These are phyloP conservation scores for Sclerospora graminicola DNA, from an alignment of 352 stramenopile species.

Conservation along the genomic window DNA sequence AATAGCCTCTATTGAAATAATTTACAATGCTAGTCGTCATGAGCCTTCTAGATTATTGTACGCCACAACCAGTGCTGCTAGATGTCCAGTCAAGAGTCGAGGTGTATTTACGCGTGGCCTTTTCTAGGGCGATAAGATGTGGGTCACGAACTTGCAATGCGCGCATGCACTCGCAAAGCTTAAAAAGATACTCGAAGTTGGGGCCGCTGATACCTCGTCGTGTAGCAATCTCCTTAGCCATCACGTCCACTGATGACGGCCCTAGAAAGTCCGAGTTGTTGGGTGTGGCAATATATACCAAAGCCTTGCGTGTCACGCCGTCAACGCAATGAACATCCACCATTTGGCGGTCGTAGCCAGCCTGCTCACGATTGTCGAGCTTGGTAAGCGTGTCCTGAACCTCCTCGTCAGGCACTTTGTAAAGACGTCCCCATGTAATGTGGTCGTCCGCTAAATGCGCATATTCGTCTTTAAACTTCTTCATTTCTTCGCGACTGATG, in stretches of 20 bases:
- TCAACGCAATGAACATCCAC: slow-evolving; percentile 75
- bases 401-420: slow-evolving; percentile 74
- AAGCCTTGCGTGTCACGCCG: slow-evolving; percentile 43
- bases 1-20: slow-evolving; percentile 34
- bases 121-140: slow-evolving; percentile 65
- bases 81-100: slow-evolving; percentile 32
- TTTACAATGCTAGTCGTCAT: slow-evolving; percentile 19
- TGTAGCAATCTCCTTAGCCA: slow-evolving; percentile 74
- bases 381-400: slow-evolving; percentile 64
- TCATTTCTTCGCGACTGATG: slow-evolving; percentile 69
- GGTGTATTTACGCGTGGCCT: slow-evolving; percentile 50
- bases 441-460: slow-evolving; percentile 47
- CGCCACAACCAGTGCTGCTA: slow-evolving; percentile 27
- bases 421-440: slow-evolving; percentile 81
- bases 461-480: slow-evolving; percentile 60
- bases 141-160: slow-evolving; percentile 59
- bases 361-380: slow-evolving; percentile 79
- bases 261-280: slow-evolving; percentile 81
- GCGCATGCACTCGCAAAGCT: slow-evolving; percentile 74
- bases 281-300: slow-evolving; percentile 80
- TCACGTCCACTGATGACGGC: slow-evolving; percentile 50
- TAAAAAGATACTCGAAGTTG: slow-evolving; percentile 82
- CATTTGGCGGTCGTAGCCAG: slow-evolving; percentile 68
- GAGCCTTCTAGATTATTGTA: slow-evolving; percentile 35
- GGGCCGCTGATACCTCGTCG: slow-evolving; percentile 56